These are phyloP conservation scores for Oryza longistaminata DNA, from an alignment of 176 grass and related monocot species.

Conservation along the genomic window DNA sequence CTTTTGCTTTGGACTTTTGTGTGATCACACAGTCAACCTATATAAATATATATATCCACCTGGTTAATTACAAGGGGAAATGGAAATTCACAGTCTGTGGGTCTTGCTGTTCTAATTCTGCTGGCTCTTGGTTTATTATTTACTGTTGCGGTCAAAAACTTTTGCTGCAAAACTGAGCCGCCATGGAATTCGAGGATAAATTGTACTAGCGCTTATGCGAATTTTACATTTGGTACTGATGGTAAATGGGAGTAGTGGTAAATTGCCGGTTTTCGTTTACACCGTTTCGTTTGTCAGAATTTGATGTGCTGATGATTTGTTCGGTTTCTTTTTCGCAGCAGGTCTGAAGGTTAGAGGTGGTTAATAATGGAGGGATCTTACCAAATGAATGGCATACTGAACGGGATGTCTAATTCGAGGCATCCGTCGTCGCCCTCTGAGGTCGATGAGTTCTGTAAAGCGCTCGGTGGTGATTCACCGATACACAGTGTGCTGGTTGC, in stretches of 20 bases:
- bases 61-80: neutral
- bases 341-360: slow-evolving; percentile 37
- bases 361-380: slow-evolving; percentile 50
- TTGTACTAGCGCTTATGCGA: neutral
- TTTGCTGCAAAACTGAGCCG: neutral
- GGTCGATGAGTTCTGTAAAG: slow-evolving; percentile 79
- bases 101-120: neutral
- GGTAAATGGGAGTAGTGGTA: neutral
- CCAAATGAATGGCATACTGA: slow-evolving; percentile 47
- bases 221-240: neutral
- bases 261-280: neutral
- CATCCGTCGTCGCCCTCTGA: slow-evolving; percentile 49
- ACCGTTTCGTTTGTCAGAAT: neutral
- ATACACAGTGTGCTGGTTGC: slow-evolving; percentile 93
- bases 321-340: slow-evolving; percentile 34
- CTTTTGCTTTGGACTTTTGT: neutral
- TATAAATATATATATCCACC: neutral
- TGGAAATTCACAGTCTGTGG: neutral
- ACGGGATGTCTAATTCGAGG: slow-evolving; percentile 42
- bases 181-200: neutral
- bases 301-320: neutral
- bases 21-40: slow-evolving; percentile 21
- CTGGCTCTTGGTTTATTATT: neutral
- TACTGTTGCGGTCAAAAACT: neutral
- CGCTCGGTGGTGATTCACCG: slow-evolving; percentile 67